Percentiles rank a stretch among this genome's conserved stretches.
phyloP scores from a whole-genome alignment of 352 stramenopile genomes.

The Pythium aquatile region DNA sequence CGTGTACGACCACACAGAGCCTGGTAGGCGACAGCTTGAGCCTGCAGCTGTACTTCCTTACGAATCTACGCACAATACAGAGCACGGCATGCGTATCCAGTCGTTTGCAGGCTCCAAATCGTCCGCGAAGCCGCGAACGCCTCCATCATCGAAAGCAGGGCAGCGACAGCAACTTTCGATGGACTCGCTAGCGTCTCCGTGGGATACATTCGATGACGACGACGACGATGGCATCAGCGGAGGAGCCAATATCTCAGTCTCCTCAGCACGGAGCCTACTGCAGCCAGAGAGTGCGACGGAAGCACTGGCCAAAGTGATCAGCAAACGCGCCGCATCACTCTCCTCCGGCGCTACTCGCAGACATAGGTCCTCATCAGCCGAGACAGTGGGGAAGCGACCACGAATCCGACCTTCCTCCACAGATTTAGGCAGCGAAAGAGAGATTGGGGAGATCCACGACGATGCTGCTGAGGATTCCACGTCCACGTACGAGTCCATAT shows the following conservation, averaged over 20 bases:
- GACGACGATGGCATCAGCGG: constrained; percentile 1
- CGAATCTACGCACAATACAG: not conserved
- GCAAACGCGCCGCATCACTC: constrained; percentile 10
- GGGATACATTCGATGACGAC: constrained; percentile 19
- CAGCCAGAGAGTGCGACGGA: constrained; percentile 20
- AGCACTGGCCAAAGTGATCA: constrained; percentile 14
- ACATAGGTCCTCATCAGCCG: not conserved
- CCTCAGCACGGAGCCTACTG: not conserved
- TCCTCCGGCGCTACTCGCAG: constrained; percentile 7
- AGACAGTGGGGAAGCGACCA: not conserved
- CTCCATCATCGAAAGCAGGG: not conserved
- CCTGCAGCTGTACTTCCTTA: too few species aligned
- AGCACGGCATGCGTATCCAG: constrained; percentile 14
- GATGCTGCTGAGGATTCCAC: not conserved
- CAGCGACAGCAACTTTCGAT: not conserved
- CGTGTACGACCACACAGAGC: constrained; percentile 7
- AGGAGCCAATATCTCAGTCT: not conserved
- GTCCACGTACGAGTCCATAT: not conserved
- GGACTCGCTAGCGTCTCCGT: constrained; percentile 15
- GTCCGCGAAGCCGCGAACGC: not conserved
- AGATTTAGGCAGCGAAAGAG: not conserved
- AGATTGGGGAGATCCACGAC: not conserved
- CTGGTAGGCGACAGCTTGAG: not conserved
- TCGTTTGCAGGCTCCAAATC: not conserved
- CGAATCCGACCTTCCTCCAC: not conserved